Evolutionary conservation across 164 flowering plant genomes (phyloP).

Genomic region (Malania oleifera): DNA sequence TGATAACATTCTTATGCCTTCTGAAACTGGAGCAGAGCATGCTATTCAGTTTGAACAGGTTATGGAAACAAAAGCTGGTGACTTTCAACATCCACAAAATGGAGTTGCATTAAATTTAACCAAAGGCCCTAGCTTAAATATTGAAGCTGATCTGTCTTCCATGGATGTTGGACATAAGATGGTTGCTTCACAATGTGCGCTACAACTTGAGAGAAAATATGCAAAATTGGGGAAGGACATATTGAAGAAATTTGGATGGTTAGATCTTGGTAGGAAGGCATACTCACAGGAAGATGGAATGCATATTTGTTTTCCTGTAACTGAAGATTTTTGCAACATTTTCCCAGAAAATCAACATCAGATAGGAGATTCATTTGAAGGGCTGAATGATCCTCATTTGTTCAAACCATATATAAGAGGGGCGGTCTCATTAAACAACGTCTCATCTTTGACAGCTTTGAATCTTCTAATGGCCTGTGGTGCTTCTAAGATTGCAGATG

Average conservation of each 20-base stretch:
- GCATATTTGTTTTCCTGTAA: constrained; percentile 73
- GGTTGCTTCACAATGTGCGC: constrained; percentile 39
- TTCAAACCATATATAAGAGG: constrained; percentile 13
- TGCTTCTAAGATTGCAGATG: constrained; percentile 42
- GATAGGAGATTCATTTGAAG: constrained; percentile 19
- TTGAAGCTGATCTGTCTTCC: constrained; percentile 12
- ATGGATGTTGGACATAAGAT: constrained; percentile 9
- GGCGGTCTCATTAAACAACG: constrained; percentile 18
- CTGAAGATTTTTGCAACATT: constrained; percentile 36
- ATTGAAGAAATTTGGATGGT: constrained; percentile 78
- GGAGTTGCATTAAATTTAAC: constrained; percentile 10
- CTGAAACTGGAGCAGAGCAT: constrained; percentile 15
- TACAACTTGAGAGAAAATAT: constrained; percentile 51
- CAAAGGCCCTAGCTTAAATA: constrained; percentile 17
- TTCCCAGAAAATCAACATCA: constrained; percentile 25
- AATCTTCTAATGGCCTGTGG: constrained; percentile 46
- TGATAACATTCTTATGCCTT: constrained; percentile 11
- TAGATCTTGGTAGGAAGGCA: constrained; percentile 76
- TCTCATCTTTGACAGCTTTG: constrained; percentile 37
- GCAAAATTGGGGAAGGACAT: constrained; percentile 82
- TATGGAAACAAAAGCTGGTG: constrained; percentile 6
- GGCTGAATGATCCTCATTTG: constrained; percentile 9
- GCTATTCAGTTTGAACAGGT: constrained; percentile 11
- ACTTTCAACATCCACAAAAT: constrained; percentile 11
- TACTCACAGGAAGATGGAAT: constrained; percentile 40